phyloP scores from a whole-genome alignment of 2,329 filamentous ascomycete genomes.

The Diaporthe vaccinii region DNA sequence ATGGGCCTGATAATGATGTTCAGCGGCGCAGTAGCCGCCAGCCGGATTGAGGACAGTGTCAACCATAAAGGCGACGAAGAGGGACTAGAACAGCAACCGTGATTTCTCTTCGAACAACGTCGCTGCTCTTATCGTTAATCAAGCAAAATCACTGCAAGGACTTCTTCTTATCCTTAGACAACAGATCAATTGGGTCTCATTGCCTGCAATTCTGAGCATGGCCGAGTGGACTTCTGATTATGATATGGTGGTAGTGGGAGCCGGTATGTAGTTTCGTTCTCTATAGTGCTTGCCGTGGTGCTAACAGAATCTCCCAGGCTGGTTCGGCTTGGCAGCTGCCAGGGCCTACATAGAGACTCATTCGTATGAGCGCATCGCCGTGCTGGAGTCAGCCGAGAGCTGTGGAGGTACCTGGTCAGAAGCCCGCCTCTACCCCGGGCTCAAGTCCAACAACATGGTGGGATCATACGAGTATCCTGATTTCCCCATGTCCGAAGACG shows the following conservation, averaged over 20 bases:
- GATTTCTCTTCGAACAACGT: background rate
- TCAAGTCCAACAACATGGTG: slow-evolving; percentile 74
- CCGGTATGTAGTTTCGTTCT: slow-evolving; percentile 28
- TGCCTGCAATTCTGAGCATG: slow-evolving; percentile 16
- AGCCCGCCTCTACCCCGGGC: slow-evolving; percentile 69
- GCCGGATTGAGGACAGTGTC: background rate
- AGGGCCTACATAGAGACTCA: slow-evolving; percentile 66
- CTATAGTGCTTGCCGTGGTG: background rate
- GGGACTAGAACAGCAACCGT: background rate
- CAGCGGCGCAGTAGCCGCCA: slow-evolving; percentile 18
- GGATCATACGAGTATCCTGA: slow-evolving; percentile 75
- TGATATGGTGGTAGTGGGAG: slow-evolving; percentile 40
- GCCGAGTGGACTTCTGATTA: slow-evolving; percentile 31
- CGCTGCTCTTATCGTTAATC: background rate
- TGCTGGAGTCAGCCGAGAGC: slow-evolving; percentile 65
- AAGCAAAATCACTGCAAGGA: background rate
- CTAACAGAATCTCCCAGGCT: slow-evolving; percentile 51
- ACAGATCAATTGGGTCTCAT: background rate
- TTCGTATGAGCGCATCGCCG: slow-evolving; percentile 58
- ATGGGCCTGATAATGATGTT: slow-evolving; percentile 10
- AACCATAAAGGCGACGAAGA: slow-evolving; percentile 16
- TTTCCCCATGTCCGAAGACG: slow-evolving; percentile 68
- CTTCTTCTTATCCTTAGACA: background rate
- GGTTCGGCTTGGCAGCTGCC: slow-evolving; percentile 64
- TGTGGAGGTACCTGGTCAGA: slow-evolving; percentile 73